Conservation (phyloP, 164 flowering plant species). For the Cinnamomum chago region DNA sequence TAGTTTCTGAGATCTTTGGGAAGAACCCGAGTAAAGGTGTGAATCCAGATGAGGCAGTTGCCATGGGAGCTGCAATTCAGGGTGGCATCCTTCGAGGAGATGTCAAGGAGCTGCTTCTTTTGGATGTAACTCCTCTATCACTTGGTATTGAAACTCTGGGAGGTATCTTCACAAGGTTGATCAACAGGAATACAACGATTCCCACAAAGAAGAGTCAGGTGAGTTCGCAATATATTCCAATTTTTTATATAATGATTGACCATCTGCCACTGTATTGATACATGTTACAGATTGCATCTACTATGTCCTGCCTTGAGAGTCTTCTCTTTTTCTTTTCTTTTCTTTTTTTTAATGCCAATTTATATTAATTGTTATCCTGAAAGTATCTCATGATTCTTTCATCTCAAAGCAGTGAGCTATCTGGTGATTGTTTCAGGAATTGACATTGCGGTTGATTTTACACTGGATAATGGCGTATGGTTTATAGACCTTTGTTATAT, state of each 20-base stretch:
- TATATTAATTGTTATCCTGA: not conserved
- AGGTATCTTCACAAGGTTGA: conserved; percentile 59
- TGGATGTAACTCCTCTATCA: conserved; percentile 67
- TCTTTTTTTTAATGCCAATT: not conserved
- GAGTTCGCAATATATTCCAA: conserved; percentile 1
- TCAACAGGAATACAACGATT: conserved; percentile 58
- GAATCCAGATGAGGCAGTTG: conserved; percentile 77
- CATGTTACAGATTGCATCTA: not conserved
- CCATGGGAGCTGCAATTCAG: conserved; percentile 80
- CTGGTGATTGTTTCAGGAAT: not conserved
- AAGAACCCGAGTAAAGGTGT: conserved; percentile 70
- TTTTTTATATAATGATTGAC: not conserved
- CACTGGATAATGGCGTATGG: not conserved
- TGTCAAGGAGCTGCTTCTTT: conserved; percentile 60
- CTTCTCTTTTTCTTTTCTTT: not conserved
- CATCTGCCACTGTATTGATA: not conserved
- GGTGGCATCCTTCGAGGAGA: conserved; percentile 72
- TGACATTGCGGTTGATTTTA: not conserved
- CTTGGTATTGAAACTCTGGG: conserved; percentile 72
- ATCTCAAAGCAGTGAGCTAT: not conserved
- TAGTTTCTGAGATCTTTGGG: conserved; percentile 55
- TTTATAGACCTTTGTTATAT: too few species aligned
- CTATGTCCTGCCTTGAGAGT: too few species aligned
- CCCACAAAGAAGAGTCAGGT: conserved; percentile 68
- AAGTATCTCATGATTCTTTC: not conserved